phyloP scores from a whole-genome alignment of 2,329 filamentous ascomycete species.

The Cladosporium sp. region DNA sequence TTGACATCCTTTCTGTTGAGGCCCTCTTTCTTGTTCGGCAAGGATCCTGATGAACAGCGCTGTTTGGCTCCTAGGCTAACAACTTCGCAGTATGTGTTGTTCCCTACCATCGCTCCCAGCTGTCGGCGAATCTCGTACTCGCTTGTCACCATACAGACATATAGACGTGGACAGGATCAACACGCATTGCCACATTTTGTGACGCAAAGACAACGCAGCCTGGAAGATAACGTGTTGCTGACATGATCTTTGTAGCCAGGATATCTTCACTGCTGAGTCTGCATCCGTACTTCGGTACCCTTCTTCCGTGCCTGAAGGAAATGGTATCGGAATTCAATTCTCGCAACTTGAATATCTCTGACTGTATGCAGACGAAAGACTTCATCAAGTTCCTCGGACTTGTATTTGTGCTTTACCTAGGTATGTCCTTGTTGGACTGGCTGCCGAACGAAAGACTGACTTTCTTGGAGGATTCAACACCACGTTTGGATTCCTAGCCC shows the following conservation, averaged over 20 bases:
- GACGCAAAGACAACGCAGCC: too few relatives aligned
- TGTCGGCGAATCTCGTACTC: too few relatives aligned
- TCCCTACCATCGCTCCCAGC: too few relatives aligned
- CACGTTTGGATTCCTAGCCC: conserved; percentile 75
- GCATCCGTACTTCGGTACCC: conserved; percentile 83
- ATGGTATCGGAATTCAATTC: conserved; percentile 60
- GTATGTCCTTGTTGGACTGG: conserved; percentile 32
- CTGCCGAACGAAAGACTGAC: not conserved
- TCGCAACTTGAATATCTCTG: conserved; percentile 10
- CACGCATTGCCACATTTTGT: too few relatives aligned
- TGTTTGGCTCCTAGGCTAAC: too few relatives aligned
- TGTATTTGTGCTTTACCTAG: conserved; percentile 76
- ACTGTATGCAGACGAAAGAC: conserved; percentile 61
- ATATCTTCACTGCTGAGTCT: conserved; percentile 84
- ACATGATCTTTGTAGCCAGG: too few relatives aligned
- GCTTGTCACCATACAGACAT: too few relatives aligned
- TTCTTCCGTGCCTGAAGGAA: conserved; percentile 86
- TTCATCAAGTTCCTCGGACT: conserved; percentile 79
- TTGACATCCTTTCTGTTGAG: conserved; percentile 85
- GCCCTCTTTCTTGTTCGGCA: conserved; percentile 76
- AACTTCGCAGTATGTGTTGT: too few relatives aligned
- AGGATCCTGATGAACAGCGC: not conserved
- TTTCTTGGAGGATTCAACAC: conserved; percentile 68
- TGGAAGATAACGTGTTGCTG: too few relatives aligned
- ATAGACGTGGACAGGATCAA: too few relatives aligned